Percentiles rank a stretch among this genome's conserved stretches.
These are phyloP conservation scores for Hymenochaete sp. DNA, from an alignment of 1,284 basidiomycete species.

Conservation along the genomic window DNA sequence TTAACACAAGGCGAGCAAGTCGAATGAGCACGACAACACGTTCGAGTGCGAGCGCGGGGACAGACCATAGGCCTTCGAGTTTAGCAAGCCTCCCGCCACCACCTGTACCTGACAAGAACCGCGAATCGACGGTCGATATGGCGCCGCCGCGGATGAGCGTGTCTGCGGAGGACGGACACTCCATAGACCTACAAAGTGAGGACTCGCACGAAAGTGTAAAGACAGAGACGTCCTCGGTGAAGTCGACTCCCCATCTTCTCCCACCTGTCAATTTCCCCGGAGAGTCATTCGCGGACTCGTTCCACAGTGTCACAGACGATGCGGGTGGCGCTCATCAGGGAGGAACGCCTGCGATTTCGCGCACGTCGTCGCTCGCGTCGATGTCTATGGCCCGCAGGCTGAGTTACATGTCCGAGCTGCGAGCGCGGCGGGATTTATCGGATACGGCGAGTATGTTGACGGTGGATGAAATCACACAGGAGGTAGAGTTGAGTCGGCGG, in stretches of 20 bases:
- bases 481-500: conserved; percentile 76
- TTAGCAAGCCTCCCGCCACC: conserved; percentile 37
- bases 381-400: conserved; percentile 40
- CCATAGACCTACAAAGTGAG: conserved; percentile 39
- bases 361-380: conserved; percentile 47
- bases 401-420: conserved; percentile 71
- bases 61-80: conserved; percentile 25
- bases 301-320: conserved; percentile 43
- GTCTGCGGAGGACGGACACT: conserved; percentile 61
- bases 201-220: conserved; percentile 27
- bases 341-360: conserved; percentile 26
- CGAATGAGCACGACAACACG: conserved; percentile 14
- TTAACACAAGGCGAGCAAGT: background rate
- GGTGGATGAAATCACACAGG: conserved; percentile 95
- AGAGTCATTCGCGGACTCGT: conserved; percentile 70
- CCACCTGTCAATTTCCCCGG: conserved; percentile 76
- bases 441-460: conserved; percentile 91
- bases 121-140: conserved; percentile 27
- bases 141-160: conserved; percentile 71
- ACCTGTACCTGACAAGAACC: conserved; percentile 33
- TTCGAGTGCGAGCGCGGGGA: background rate
- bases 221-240: conserved; percentile 26
- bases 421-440: conserved; percentile 72
- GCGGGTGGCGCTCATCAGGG: conserved; percentile 17
- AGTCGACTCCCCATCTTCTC: conserved; percentile 51